Percentiles rank a stretch among this genome's conserved stretches.
These are phyloP conservation scores for Trypanosoma caninum DNA, from an alignment of 208 protist species.

Conservation along the genomic window DNA sequence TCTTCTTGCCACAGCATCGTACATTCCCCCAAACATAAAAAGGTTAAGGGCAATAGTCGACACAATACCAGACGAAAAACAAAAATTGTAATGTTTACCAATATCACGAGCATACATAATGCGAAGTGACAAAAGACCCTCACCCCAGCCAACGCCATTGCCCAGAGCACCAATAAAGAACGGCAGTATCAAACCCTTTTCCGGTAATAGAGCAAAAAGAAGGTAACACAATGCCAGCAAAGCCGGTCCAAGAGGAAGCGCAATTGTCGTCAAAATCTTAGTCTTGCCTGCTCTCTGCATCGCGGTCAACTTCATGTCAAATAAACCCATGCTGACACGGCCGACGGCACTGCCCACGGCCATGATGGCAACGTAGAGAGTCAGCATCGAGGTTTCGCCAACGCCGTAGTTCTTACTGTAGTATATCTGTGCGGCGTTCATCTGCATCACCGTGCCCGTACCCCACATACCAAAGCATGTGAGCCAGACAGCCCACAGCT, in stretches of 20 bases:
- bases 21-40: conserved; percentile 82
- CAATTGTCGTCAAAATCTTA: conserved; percentile 45
- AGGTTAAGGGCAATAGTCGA: conserved; percentile 69
- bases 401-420: conserved; percentile 47
- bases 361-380: conserved; percentile 66
- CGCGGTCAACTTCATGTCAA: conserved; percentile 53
- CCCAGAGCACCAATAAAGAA: conserved; percentile 61
- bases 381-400: conserved; percentile 28
- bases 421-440: conserved; percentile 78
- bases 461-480: conserved; percentile 72
- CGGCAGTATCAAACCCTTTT: conserved; percentile 44
- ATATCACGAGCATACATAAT: conserved; percentile 71
- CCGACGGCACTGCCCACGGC: conserved; percentile 67
- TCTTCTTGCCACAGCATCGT: conserved; percentile 41
- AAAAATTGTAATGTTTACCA: conserved; percentile 86
- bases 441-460: conserved; percentile 62
- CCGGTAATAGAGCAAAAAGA: conserved; percentile 52
- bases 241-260: conserved; percentile 36
- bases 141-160: conserved; percentile 60
- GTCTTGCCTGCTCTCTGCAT: conserved; percentile 25
- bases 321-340: conserved; percentile 42
- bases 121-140: conserved; percentile 46
- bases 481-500: conserved; percentile 72
- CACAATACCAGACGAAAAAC: conserved; percentile 60
- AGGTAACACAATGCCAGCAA: conserved; percentile 46